Evolutionary conservation across 441 rosid species (phyloP).

Genomic region (Arabidopsis lyrata): DNA sequence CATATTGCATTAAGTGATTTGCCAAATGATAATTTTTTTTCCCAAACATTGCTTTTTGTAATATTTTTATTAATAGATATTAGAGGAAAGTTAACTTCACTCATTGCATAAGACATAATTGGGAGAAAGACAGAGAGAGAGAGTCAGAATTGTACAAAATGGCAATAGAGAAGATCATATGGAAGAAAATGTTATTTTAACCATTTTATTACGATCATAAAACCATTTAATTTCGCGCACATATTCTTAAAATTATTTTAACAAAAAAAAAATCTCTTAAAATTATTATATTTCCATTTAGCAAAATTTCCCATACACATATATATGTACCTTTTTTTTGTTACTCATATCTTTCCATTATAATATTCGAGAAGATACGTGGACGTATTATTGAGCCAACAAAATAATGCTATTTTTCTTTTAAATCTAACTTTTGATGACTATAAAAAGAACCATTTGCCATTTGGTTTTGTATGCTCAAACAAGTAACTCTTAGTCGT

Average conservation of each 20-base stretch:
- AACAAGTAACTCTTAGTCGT: conserved; percentile 37
- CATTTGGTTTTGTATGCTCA: conserved; percentile 39
- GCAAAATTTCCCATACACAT: background rate
- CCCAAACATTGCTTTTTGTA: background rate
- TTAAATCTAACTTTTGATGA: conserved; percentile 38
- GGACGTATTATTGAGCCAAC: conserved; percentile 38
- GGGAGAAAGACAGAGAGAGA: too few relatives aligned
- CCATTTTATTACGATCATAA: too few relatives aligned
- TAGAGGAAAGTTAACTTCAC: background rate
- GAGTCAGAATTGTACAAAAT: too few relatives aligned
- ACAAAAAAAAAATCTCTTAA: too few relatives aligned
- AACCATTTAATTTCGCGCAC: too few relatives aligned
- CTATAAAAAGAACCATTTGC: conserved; percentile 39
- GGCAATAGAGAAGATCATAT: too few relatives aligned
- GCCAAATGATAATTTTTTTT: too few relatives aligned
- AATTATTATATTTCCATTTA: too few relatives aligned
- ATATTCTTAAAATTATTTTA: too few relatives aligned
- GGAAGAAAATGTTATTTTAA: too few relatives aligned
- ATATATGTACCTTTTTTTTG: background rate
- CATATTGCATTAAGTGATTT: background rate
- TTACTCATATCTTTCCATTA: conserved; percentile 31
- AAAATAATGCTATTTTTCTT: conserved; percentile 23
- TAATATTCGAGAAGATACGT: conserved; percentile 44
- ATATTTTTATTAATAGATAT: too few relatives aligned
- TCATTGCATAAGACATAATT: too few relatives aligned